These are phyloP conservation scores for Colletotrichum lentis DNA, from an alignment of 2,329 filamentous ascomycete species.

Conservation along the genomic window DNA sequence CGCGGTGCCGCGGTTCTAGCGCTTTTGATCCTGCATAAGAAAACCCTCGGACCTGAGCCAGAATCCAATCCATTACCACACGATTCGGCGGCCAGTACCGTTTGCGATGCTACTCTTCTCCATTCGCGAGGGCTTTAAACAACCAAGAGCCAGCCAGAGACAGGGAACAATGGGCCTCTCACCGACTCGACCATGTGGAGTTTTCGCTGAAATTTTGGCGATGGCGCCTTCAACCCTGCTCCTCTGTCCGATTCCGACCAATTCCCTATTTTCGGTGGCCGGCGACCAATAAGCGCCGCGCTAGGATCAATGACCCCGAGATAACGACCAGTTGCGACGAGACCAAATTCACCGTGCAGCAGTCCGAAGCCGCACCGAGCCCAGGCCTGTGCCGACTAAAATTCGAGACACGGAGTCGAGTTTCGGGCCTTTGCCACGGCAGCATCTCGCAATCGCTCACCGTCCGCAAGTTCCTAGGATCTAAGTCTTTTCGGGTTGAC, in stretches of 20 bases:
- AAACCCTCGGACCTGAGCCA: constrained; percentile 12
- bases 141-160: background rate
- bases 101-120: constrained; percentile 16
- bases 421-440: constrained; percentile 14
- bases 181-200: constrained; percentile 25
- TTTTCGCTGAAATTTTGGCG: constrained; percentile 33
- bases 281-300: constrained; percentile 26
- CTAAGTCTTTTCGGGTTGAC: background rate
- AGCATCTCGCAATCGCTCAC: background rate
- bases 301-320: constrained; percentile 19
- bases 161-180: constrained; percentile 20
- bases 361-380: constrained; percentile 31
- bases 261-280: constrained; percentile 13
- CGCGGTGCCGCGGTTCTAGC: constrained; percentile 24
- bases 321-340: constrained; percentile 29
- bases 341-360: constrained; percentile 26
- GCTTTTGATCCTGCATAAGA: constrained; percentile 19
- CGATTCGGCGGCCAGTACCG: constrained; percentile 21
- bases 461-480: background rate
- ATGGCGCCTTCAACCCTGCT: constrained; percentile 36
- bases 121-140: constrained; percentile 20
- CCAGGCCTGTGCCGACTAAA: constrained; percentile 20
- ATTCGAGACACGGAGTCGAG: constrained; percentile 14
- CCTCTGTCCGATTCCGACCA: constrained; percentile 25
- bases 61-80: constrained; percentile 32